Percentiles rank a stretch among this genome's conserved stretches.
Evolutionary conservation across 805 yeast species (phyloP).

Genomic region (Kluyveromyces lactis): DNA sequence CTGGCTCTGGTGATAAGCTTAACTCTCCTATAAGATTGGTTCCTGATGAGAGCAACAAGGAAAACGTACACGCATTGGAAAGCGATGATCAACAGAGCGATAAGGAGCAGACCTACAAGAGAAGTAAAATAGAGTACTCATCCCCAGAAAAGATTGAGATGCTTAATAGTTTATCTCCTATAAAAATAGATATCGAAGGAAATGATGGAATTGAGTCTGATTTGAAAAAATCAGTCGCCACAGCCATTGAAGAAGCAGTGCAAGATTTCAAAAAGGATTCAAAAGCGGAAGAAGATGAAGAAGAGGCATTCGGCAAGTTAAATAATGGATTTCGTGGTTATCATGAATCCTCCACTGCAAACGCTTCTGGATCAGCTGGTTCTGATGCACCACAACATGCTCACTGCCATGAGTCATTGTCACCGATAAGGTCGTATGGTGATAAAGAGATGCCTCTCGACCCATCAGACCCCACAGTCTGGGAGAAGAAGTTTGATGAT

Average conservation of each 20-base stretch:
- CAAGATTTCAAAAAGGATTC: not conserved
- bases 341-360: not conserved
- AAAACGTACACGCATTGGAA: slow-evolving; percentile 6
- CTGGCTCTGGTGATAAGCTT: slow-evolving; percentile 11
- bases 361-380: not conserved
- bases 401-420: slow-evolving; percentile 1
- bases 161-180: slow-evolving; percentile 2
- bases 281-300: slow-evolving; percentile 1
- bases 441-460: not conserved
- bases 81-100: slow-evolving; percentile 5
- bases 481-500: slow-evolving; percentile 1
- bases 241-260: not conserved
- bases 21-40: slow-evolving; percentile 8
- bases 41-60: slow-evolving; percentile 5
- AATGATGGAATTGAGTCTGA: slow-evolving; percentile 3
- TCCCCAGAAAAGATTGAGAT: slow-evolving; percentile 4
- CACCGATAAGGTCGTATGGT: not conserved
- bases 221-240: not conserved
- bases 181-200: not conserved
- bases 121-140: not conserved
- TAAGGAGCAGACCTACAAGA: not conserved
- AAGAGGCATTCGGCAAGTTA: not conserved
- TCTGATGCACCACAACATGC: not conserved
- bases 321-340: not conserved
- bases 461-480: not conserved